Evolutionary conservation across 768 basidiomycete species (phyloP).

Genomic region (Botryobasidium botryosum): DNA sequence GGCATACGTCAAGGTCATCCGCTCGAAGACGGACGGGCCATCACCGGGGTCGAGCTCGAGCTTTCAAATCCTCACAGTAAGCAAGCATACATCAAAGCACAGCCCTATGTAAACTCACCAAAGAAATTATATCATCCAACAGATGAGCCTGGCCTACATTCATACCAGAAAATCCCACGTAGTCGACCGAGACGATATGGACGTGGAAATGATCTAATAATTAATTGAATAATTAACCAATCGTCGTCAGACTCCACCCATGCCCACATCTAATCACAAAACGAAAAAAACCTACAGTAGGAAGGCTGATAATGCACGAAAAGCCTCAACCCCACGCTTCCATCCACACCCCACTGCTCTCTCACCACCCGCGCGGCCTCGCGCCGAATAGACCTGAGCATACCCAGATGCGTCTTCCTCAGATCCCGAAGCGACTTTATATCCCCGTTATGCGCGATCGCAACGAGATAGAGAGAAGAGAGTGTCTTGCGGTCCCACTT

Average conservation of each 20-base stretch:
- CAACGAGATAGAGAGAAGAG: slow-evolving; percentile 72
- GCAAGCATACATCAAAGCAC: not conserved
- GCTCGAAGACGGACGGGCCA: slow-evolving; percentile 40
- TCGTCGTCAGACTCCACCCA: no score
- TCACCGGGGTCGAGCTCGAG: slow-evolving; percentile 39
- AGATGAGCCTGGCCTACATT: slow-evolving; percentile 83
- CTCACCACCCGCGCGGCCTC: slow-evolving; percentile 36
- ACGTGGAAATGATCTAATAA: slow-evolving; percentile 84
- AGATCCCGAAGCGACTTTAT: slow-evolving; percentile 70
- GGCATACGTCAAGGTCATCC: slow-evolving; percentile 65
- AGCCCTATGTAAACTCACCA: slow-evolving; percentile 30
- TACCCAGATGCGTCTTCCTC: slow-evolving; percentile 36
- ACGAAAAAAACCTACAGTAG: no score
- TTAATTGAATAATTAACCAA: not conserved
- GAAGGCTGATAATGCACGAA: slow-evolving; percentile 92
- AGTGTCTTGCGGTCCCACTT: slow-evolving; percentile 81
- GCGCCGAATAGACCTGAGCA: slow-evolving; percentile 48
- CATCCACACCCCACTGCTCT: slow-evolving; percentile 49
- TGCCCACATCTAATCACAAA: no score
- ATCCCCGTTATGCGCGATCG: slow-evolving; percentile 42
- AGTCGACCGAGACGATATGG: slow-evolving; percentile 70
- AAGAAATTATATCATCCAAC: slow-evolving; percentile 76
- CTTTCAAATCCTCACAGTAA: slow-evolving; percentile 21
- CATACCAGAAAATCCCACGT: slow-evolving; percentile 49
- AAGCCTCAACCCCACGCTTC: slow-evolving; percentile 48